Evolutionary conservation across 2,329 filamentous ascomycete species (phyloP), one percentile per base, ranked within the genome.

Genomic region (Scedosporium apiospermum): DNA sequence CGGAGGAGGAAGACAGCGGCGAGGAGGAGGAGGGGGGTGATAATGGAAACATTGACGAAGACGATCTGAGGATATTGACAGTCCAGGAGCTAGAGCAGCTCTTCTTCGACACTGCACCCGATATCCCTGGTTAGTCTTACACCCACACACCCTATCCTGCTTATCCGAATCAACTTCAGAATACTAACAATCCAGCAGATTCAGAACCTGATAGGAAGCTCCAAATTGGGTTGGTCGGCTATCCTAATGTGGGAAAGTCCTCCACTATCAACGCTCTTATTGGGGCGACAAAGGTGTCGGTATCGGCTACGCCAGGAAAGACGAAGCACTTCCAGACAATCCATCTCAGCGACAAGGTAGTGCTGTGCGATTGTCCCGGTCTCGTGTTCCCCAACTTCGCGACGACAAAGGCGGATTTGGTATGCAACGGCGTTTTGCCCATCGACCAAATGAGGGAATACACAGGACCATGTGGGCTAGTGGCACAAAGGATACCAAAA

Each of bases 311-410:
- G 1, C 95, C 95, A 3, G 95, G 95, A 73, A 99, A 99, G 79
- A 99, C 95, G 14, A 99, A 99, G 79, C 95, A 99, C 71, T 99
- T 99, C 79, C 95, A 99, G 75, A 99, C 95, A 1, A 95, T 99
- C 64, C 93, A 97, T 72, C 85, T 99, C 38, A 95, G 90, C 64
- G 89, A 95, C 1, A 86, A 87, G 64, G 91, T 99, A 65, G 84
- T 98, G 57, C 84, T 99, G 6, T 98, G 95, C 76, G 95, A 99
- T 86, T 99, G 95, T 72, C 95, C 95, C 9, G 95, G 95, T 88
- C 87, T 99, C 21, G 96, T 99, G 1, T 98, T 99, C 74, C 93
- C 95, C 69, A 98, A 98, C 77, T 99, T 98, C 69, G 93, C 95
- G 63, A 93, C 88, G 57, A 98, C 93, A 57, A 98, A 98, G 76